Evolutionary conservation across 148 eudicot genomes (phyloP).

Genomic region (Rheum nobile): DNA sequence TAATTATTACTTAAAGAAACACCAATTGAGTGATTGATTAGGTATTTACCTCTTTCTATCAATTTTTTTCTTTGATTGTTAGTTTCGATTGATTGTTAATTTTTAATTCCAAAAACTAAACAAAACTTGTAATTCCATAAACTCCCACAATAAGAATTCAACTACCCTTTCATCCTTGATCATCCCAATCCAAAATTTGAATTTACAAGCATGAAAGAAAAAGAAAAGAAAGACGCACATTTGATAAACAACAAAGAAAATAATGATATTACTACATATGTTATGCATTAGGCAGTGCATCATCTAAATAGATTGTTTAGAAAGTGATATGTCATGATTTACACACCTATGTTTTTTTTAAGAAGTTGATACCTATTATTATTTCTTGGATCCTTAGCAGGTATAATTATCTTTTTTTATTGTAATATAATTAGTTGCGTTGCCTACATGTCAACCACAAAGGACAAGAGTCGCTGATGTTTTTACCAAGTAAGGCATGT

Average conservation of each 20-base stretch:
- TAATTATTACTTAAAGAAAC: too few species aligned
- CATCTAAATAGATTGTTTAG: neutral
- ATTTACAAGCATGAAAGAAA: neutral
- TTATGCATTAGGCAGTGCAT: neutral
- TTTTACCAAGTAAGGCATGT: constrained; percentile 71
- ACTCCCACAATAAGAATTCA: too few species aligned
- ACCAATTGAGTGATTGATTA: too few species aligned
- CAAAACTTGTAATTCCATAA: too few species aligned
- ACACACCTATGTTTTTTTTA: too few species aligned
- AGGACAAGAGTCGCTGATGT: neutral
- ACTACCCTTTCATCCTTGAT: too few species aligned
- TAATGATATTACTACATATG: neutral
- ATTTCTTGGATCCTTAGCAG: neutral
- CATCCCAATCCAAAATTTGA: neutral
- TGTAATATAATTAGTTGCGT: neutral
- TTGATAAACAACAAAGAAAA: neutral
- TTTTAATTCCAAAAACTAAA: too few species aligned
- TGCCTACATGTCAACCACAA: neutral
- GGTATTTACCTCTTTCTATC: too few species aligned
- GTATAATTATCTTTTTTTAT: neutral
- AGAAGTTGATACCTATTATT: too few species aligned
- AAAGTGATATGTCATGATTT: too few species aligned
- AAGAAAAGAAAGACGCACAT: neutral
- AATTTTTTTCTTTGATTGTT: too few species aligned
- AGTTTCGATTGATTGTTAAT: too few species aligned